phyloP scores from a whole-genome alignment of 805 yeast species.

The Debaryomyces prosopidis region DNA sequence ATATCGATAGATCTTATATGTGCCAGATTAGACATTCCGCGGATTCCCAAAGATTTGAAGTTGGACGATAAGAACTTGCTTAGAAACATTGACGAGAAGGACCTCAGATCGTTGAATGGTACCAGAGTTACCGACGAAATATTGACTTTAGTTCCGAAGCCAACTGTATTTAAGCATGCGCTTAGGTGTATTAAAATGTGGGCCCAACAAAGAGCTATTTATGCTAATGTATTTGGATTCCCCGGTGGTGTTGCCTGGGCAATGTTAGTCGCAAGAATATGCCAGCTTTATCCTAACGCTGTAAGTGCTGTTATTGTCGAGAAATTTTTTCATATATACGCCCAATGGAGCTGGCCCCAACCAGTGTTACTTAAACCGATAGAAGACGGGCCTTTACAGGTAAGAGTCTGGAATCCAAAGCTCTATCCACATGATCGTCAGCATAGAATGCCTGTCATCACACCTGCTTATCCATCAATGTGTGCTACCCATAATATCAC shows the following conservation, averaged over 20 bases:
- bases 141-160: slow-evolving; percentile 84
- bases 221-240: slow-evolving; percentile 93
- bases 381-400: slow-evolving; percentile 96
- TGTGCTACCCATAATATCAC: slow-evolving; percentile 98
- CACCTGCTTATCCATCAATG: slow-evolving; percentile 98
- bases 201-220: slow-evolving; percentile 94
- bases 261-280: slow-evolving; percentile 96
- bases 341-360: slow-evolving; percentile 98
- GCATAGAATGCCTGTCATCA: slow-evolving; percentile 96
- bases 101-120: slow-evolving; percentile 87
- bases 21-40: slow-evolving; percentile 80
- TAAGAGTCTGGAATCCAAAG: slow-evolving; percentile 95
- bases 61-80: slow-evolving; percentile 83
- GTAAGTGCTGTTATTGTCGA: slow-evolving; percentile 89
- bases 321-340: slow-evolving; percentile 81
- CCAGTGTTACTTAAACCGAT: slow-evolving; percentile 91
- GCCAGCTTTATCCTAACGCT: slow-evolving; percentile 95
- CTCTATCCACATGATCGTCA: slow-evolving; percentile 84
- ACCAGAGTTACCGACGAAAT: slow-evolving; percentile 97
- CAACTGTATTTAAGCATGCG: slow-evolving; percentile 89
- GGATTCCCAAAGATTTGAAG: slow-evolving; percentile 73
- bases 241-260: slow-evolving; percentile 99
- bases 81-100: slow-evolving; percentile 87
- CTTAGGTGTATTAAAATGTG: slow-evolving; percentile 90
- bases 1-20: slow-evolving; percentile 91